These are phyloP conservation scores for Chrysophaeum taylorii DNA, from an alignment of 352 stramenopile species.

Conservation along the genomic window DNA sequence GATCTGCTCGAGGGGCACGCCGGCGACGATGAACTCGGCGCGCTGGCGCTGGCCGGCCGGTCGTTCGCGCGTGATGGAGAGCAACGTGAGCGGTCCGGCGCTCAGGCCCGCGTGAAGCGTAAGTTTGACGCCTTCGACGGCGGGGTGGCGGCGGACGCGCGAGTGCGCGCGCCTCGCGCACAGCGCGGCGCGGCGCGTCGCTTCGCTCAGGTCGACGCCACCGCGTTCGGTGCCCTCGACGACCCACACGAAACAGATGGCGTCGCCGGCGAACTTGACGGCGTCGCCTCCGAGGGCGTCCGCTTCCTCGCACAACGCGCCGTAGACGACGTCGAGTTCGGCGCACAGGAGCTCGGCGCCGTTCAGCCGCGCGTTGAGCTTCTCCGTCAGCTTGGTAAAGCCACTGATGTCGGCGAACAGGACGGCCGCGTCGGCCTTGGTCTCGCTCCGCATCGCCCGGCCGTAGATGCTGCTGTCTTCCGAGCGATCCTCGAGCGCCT, in stretches of 20 bases:
- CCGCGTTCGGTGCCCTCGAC: background rate
- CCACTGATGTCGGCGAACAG: slow-evolving; percentile 46
- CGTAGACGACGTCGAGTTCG: background rate
- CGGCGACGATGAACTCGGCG: slow-evolving; percentile 30
- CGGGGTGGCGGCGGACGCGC: no score
- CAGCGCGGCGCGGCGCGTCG: no score
- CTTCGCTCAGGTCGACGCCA: background rate
- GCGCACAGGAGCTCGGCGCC: background rate
- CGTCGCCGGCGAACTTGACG: slow-evolving; percentile 51
- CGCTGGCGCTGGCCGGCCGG: slow-evolving; percentile 19
- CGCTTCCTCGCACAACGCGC: no score
- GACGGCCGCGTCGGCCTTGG: slow-evolving; percentile 13
- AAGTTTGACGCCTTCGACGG: no score
- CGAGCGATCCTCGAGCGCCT: no score
- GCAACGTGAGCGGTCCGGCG: no score
- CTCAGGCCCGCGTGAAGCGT: no score
- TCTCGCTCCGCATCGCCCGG: no score
- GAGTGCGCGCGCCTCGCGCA: no score
- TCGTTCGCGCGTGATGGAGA: no score
- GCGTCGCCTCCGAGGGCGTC: slow-evolving; percentile 48
- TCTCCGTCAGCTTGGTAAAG: slow-evolving; percentile 40
- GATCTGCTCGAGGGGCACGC: slow-evolving; percentile 28
- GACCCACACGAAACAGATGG: slow-evolving; percentile 40
- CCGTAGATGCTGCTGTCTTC: no score
- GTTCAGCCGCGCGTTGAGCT: slow-evolving; percentile 17